phyloP scores from a whole-genome alignment of 768 basidiomycete genomes.

The Lanmaoa pseudosensibilis region DNA sequence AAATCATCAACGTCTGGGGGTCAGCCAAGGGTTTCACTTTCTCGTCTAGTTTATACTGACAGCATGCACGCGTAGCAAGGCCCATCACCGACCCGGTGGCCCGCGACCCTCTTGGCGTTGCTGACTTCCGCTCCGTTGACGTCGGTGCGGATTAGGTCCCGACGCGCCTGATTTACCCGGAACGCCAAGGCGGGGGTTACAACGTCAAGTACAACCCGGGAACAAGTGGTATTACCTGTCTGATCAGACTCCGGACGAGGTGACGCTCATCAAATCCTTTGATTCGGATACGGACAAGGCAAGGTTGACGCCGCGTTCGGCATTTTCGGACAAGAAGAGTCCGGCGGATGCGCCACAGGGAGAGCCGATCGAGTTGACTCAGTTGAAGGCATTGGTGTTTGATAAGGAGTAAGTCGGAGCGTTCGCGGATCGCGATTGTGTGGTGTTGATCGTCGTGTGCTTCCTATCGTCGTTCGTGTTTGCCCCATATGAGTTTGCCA shows the following conservation, averaged over 20 bases:
- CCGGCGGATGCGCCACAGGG: constrained; percentile 24
- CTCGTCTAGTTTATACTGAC: background rate
- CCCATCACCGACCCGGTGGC: constrained; percentile 38
- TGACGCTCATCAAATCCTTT: constrained; percentile 43
- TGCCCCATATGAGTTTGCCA: too few species aligned
- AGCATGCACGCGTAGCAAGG: background rate
- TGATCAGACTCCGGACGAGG: constrained; percentile 40
- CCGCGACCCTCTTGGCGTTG: constrained; percentile 39
- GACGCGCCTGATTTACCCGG: constrained; percentile 34
- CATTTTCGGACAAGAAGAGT: constrained; percentile 37
- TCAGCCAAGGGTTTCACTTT: background rate
- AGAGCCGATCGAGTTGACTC: constrained; percentile 44
- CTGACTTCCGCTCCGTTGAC: constrained; percentile 39
- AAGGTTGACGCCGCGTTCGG: constrained; percentile 30
- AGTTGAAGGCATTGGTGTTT: constrained; percentile 37
- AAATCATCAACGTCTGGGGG: constrained; percentile 47
- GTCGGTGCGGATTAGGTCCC: constrained; percentile 34
- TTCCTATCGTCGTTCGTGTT: too few species aligned
- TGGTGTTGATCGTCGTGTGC: too few species aligned
- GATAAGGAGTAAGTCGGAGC: constrained; percentile 6
- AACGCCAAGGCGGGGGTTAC: constrained; percentile 23
- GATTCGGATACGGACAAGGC: constrained; percentile 40
- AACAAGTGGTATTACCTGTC: constrained; percentile 41
- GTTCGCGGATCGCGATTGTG: too few species aligned
- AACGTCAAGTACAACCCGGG: constrained; percentile 33